Evolutionary conservation across 306 rosid species (phyloP).

Genomic region (Dalbergia oliveri): DNA sequence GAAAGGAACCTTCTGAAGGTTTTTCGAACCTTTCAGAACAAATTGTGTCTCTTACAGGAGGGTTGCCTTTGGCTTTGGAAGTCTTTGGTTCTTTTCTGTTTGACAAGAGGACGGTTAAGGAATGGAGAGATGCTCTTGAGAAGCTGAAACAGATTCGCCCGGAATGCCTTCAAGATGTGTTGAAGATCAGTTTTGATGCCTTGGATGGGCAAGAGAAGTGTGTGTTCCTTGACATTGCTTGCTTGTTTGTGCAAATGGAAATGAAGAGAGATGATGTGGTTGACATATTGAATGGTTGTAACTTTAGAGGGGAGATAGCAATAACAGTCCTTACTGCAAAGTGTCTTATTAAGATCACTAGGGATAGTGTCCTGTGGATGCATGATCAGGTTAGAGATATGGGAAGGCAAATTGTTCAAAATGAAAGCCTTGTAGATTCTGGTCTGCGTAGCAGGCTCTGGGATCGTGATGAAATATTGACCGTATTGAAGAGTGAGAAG

Average conservation of each 20-base stretch:
- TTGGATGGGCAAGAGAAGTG: conserved; percentile 56
- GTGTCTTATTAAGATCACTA: conserved; percentile 56
- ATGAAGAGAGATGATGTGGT: conserved; percentile 55
- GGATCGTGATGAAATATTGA: conserved; percentile 61
- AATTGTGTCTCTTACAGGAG: conserved; percentile 60
- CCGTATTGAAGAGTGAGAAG: conserved; percentile 50
- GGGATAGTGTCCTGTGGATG: conserved; percentile 49
- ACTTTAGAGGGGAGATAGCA: conserved; percentile 55
- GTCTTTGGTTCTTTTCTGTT: conserved; percentile 62
- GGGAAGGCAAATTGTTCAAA: conserved; percentile 66
- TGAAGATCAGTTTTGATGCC: conserved; percentile 62
- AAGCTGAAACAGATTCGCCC: conserved; percentile 57
- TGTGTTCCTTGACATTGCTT: conserved; percentile 67
- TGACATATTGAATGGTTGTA: conserved; percentile 58
- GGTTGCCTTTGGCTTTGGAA: conserved; percentile 70
- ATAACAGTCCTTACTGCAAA: conserved; percentile 50
- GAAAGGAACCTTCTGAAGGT: conserved; percentile 43
- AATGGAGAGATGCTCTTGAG: conserved; percentile 57
- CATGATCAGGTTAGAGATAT: conserved; percentile 75
- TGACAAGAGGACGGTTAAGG: conserved; percentile 46
- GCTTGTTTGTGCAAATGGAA: conserved; percentile 57
- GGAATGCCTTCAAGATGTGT: conserved; percentile 51
- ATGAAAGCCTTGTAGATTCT: conserved; percentile 35
- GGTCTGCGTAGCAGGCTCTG: conserved; percentile 64
- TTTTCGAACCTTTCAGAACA: conserved; percentile 40